Evolutionary conservation across 495 filamentous ascomycete genomes (phyloP).

Genomic region (Thozetella sp.): DNA sequence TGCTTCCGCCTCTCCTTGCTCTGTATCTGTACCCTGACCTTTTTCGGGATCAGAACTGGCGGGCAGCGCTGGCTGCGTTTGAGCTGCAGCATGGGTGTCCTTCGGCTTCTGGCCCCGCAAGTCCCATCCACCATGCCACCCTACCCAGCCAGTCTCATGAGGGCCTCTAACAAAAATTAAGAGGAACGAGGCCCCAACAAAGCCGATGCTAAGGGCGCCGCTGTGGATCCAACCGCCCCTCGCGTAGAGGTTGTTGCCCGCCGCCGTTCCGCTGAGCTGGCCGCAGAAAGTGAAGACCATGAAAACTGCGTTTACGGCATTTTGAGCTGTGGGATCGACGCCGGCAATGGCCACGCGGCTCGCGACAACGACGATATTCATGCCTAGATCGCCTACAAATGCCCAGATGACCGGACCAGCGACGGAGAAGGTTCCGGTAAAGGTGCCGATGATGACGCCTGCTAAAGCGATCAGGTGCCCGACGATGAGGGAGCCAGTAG

Average conservation of each 20-base stretch:
- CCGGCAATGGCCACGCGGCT: constrained; percentile 68
- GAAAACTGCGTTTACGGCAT: constrained; percentile 73
- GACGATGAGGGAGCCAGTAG: constrained; percentile 60
- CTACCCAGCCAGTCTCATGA: constrained; percentile 64
- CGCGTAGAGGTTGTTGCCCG: constrained; percentile 68
- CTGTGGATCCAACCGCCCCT: constrained; percentile 60
- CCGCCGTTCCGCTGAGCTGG: constrained; percentile 70
- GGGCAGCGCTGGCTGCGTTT: too few relatives aligned
- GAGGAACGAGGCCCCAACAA: constrained; percentile 55
- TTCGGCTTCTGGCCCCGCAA: not conserved
- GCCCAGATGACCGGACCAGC: constrained; percentile 72
- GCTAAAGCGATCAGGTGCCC: constrained; percentile 49
- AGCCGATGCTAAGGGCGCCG: constrained; percentile 63
- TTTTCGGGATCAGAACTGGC: too few relatives aligned
- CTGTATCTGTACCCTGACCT: too few relatives aligned
- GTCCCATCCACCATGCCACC: constrained; percentile 67
- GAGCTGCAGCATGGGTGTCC: too few relatives aligned
- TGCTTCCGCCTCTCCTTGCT: too few relatives aligned
- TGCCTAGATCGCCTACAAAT: constrained; percentile 66
- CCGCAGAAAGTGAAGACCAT: constrained; percentile 74
- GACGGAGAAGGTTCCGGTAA: constrained; percentile 59
- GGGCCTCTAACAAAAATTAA: constrained; percentile 57
- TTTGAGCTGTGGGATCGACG: constrained; percentile 67
- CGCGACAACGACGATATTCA: constrained; percentile 68
- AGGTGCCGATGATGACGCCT: constrained; percentile 66